phyloP scores from a whole-genome alignment of 2,329 filamentous ascomycete species.

The Emergomyces orientalis region DNA sequence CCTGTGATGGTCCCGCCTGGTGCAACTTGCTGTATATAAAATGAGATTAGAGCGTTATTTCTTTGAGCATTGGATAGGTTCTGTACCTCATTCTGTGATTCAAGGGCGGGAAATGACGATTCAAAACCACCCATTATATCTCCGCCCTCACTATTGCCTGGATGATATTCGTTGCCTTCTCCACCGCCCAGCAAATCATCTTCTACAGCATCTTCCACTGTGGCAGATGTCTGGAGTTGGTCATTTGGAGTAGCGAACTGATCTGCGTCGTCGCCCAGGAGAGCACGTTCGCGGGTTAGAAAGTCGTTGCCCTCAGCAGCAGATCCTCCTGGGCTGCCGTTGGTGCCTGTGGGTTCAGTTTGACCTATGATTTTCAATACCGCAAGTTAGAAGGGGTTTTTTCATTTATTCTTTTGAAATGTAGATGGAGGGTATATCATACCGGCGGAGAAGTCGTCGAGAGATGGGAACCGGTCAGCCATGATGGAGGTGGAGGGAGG shows the following conservation, averaged over 20 bases:
- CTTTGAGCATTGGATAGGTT: background rate
- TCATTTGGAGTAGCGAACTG: slow-evolving; percentile 77
- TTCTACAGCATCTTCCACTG: slow-evolving; percentile 54
- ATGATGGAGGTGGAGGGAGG: slow-evolving; percentile 35
- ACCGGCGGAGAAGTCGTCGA: slow-evolving; percentile 65
- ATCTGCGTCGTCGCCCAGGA: slow-evolving; percentile 84
- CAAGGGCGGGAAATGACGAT: slow-evolving; percentile 81
- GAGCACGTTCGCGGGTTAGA: slow-evolving; percentile 78
- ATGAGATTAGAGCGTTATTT: background rate
- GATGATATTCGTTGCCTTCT: slow-evolving; percentile 31
- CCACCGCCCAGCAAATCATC: slow-evolving; percentile 65
- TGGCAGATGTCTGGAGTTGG: slow-evolving; percentile 40
- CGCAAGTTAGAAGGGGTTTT: background rate
- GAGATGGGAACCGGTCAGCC: slow-evolving; percentile 69
- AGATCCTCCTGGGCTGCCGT: slow-evolving; percentile 11
- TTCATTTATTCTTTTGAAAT: background rate
- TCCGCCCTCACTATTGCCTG: slow-evolving; percentile 15
- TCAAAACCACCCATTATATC: slow-evolving; percentile 60
- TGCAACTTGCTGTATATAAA: slow-evolving; percentile 51
- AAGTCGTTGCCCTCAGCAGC: slow-evolving; percentile 66
- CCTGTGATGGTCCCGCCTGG: slow-evolving; percentile 75
- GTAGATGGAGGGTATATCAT: slow-evolving; percentile 20
- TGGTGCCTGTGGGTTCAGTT: slow-evolving; percentile 23
- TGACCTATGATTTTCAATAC: background rate
- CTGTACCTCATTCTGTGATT: slow-evolving; percentile 59